Base-by-base conservation (phyloP, 352 stramenopile genomes). In the Elongisporangium prolatum region DNA sequence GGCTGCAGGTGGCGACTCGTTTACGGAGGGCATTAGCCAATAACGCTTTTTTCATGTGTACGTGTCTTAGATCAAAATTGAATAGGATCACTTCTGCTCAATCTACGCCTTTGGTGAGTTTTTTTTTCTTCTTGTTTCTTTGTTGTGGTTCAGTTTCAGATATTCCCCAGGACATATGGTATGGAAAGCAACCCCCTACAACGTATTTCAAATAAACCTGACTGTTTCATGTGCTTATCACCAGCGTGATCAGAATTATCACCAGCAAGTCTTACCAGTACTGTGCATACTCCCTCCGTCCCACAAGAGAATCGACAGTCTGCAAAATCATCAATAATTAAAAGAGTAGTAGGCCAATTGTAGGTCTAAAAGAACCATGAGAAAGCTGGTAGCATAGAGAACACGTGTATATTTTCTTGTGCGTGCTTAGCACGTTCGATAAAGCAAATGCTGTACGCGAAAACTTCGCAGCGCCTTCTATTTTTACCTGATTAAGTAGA, bases 11-110 rank as follows among this genome's bases (percentile, higher is more conserved):
- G 57, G 61, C 0, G 57, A n/a, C n/a, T 9, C 21, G 18, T 24
- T 22, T n/a, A n/a, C 53, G 14, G 52, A 77, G 34, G 72, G 74
- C 38, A 78, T 77, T 58, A 76, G 69, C 67, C 74, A 61, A 52
- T 81, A 81, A 54, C 57, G 8, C 22, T 52, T 17, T 4, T 3
- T 17, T 17, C 34, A 11, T 44, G 10, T 17, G 3, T 44, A 44
- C 34, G 34, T 44, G 34, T 44, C 17, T 44, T 44, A 44, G 34
- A 44, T 44, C 2, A 44, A 44, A 17, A 44, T n/a, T 44, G 34
- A 44, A 44, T 44, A 44, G 34, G 34, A 44, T 17, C 9, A 7
- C 8, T 5, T 3, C 11, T 44, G 34, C 34, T 44, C 34, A 17
- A 44, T 44, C 34, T 16, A 44, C 34, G 10, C 28, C 9, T 38